phyloP scores from a whole-genome alignment of 2,329 filamentous ascomycete species.

The Diaporthe aspalathi region DNA sequence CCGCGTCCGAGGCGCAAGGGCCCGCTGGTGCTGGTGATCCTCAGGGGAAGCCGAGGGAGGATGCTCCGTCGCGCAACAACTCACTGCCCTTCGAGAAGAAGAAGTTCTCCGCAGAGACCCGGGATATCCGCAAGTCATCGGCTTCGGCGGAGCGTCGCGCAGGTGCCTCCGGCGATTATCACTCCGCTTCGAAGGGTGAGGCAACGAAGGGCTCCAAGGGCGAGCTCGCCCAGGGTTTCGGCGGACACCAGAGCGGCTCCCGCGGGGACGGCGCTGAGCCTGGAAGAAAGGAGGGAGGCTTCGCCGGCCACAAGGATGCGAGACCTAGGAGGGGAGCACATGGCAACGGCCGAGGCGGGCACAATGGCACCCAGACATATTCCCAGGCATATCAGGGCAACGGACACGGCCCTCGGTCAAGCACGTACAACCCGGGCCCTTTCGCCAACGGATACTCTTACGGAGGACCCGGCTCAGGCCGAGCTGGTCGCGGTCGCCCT shows the following conservation, averaged over 20 bases:
- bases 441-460: constrained; percentile 30
- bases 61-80: constrained; percentile 25
- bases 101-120: constrained; percentile 33
- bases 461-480: constrained; percentile 44
- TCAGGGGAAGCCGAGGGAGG: constrained; percentile 36
- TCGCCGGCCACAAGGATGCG: constrained; percentile 32
- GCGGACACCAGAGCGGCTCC: constrained; percentile 14
- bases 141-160: constrained; percentile 32
- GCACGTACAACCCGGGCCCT: constrained; percentile 26
- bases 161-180: constrained; percentile 27
- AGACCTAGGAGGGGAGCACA: constrained; percentile 37
- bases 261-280: constrained; percentile 33
- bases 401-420: constrained; percentile 36
- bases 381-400: constrained; percentile 35
- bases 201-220: constrained; percentile 33
- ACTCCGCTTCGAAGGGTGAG: constrained; percentile 34
- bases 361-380: constrained; percentile 35
- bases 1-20: constrained; percentile 18
- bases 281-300: constrained; percentile 36
- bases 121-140: constrained; percentile 32
- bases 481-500: constrained; percentile 53
- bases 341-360: constrained; percentile 34
- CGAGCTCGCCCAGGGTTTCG: constrained; percentile 17
- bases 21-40: constrained; percentile 23
- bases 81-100: constrained; percentile 37